These are phyloP conservation scores for Solanum sparsipilum DNA, from an alignment of 257 asterid species.

Conservation along the genomic window DNA sequence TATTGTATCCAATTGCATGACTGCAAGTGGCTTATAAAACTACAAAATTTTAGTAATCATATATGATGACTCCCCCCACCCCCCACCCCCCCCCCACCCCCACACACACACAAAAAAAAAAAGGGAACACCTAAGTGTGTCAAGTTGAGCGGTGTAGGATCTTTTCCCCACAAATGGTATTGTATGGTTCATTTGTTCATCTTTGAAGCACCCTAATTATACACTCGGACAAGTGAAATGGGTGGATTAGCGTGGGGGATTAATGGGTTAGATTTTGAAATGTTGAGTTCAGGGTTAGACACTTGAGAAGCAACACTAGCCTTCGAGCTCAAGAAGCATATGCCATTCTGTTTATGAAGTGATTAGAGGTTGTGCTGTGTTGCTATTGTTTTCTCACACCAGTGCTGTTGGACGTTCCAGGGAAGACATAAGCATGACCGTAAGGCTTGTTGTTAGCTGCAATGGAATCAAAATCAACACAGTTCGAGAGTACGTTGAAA, in stretches of 20 bases:
- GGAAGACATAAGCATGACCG: conserved; percentile 90
- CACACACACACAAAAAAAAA: background rate
- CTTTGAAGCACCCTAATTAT: background rate
- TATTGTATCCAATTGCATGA: background rate
- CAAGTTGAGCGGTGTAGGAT: background rate
- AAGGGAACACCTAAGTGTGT: background rate
- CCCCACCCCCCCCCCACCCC: background rate
- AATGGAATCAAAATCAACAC: conserved; percentile 76
- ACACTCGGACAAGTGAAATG: background rate
- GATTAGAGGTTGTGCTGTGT: background rate
- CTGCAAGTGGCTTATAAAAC: background rate
- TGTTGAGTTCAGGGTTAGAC: background rate
- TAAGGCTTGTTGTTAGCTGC: conserved; percentile 94
- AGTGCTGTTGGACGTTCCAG: conserved; percentile 34
- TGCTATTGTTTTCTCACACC: background rate
- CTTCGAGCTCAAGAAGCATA: background rate
- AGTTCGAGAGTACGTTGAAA: conserved; percentile 70
- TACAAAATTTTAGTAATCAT: background rate
- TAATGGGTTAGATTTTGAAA: background rate
- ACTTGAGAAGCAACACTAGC: background rate
- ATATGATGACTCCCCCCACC: background rate
- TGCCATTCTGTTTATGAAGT: background rate
- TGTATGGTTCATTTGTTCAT: background rate
- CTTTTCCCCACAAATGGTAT: background rate
- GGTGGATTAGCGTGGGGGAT: background rate